Base-by-base conservation (phyloP, 805 yeast genomes). In the Nakazawaea pomicola region DNA sequence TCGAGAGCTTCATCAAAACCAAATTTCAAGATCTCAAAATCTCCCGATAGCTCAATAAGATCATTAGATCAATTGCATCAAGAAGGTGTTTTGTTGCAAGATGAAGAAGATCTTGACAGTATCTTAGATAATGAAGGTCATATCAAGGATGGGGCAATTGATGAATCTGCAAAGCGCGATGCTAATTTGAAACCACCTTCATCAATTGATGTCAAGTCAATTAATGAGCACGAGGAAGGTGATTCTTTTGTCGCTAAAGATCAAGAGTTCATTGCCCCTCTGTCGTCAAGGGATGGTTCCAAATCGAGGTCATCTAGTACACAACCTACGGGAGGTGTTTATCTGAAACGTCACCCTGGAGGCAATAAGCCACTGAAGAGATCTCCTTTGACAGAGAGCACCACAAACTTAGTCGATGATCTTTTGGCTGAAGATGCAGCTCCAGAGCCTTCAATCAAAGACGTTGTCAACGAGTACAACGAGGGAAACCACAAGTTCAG, bases 21-120 rank as follows among this genome's bases (percentile, higher is more conserved):
- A 63, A 68, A 60, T 58, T 70, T 41, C 64, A 68, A 52, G 65
- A 65, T 53, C 62, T 66, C 58, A 60, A 64, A 65, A 48, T 59
- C 58, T 47, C 58, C 55, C 20, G 62, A 63, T 12, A 49, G 51
- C 16, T 40, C 54, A 8, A 39, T 41, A 19, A 45, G 53, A n/a
- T 50, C 64, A 2, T 55, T 67, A 18, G 63, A 53, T 18, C 66
- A 68, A 15, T 51, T 65, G 23, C 56, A 50, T 15, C 61, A 56
- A 7, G 74, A 76, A 33, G 74, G 80, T 29, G 81, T 81, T 3
- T 58, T 79, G 6, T 55, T 77, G 50, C 74, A 73, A 46, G 81
- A 74, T 37, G 83, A 77, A 41, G 80, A 74, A 46, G 76, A 68
- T 46, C 69, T 78, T 49, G 79, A 70, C 19, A 58, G 63, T 16